Evolutionary conservation across 106 monocot genomes (phyloP).

Genomic region (Allium sativum): DNA sequence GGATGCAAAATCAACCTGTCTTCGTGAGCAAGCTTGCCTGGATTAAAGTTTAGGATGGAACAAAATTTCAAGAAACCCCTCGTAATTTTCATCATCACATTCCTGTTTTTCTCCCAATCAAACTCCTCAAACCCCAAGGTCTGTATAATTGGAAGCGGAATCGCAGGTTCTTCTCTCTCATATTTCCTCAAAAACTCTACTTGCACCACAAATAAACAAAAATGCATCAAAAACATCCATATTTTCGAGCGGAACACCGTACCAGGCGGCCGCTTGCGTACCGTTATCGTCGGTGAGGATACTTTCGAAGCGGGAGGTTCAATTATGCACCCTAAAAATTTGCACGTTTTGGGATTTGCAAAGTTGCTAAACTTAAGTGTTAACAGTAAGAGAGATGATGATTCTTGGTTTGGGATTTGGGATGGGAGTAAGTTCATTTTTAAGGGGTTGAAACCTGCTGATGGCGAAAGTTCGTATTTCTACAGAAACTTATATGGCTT

Average conservation of each 20-base stretch:
- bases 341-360: conserved; percentile 60
- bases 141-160: conserved; percentile 80
- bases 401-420: conserved; percentile 84
- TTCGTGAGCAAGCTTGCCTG: no score
- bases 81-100: no score
- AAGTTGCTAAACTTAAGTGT: conserved; percentile 40
- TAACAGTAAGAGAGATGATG: conserved; percentile 1
- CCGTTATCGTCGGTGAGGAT: conserved; percentile 58
- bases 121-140: conserved; percentile 8
- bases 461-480: conserved; percentile 23
- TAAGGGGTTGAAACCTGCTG: conserved; percentile 50
- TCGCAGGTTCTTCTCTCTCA: conserved; percentile 60
- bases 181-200: conserved; percentile 56
- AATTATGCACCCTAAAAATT: conserved; percentile 81
- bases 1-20: no score
- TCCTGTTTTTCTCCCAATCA: background rate
- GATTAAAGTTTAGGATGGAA: no score
- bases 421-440: conserved; percentile 72
- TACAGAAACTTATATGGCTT: conserved; percentile 30
- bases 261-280: conserved; percentile 74
- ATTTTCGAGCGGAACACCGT: conserved; percentile 55
- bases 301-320: conserved; percentile 84
- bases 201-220: conserved; percentile 15
- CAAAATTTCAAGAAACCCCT: background rate
- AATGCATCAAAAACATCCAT: conserved; percentile 40